phyloP scores from a whole-genome alignment of 257 asterid species.

The Nicotiana sylvestris region DNA sequence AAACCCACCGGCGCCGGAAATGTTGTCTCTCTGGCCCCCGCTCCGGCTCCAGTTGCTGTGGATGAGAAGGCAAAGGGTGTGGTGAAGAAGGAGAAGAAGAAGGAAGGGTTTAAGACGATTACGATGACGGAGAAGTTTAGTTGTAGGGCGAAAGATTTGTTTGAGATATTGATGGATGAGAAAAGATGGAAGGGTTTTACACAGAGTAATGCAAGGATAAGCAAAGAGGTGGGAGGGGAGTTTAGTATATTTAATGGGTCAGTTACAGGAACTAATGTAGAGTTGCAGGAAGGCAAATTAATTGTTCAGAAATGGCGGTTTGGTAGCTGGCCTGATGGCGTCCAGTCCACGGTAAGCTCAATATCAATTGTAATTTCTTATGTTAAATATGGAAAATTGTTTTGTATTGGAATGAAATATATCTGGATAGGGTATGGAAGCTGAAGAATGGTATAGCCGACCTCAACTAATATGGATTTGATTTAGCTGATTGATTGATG shows the following conservation, averaged over 20 bases:
- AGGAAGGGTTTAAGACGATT: constrained; percentile 89
- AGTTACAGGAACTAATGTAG: constrained; percentile 71
- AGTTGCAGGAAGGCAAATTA: constrained; percentile 73
- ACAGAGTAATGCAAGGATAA: constrained; percentile 87
- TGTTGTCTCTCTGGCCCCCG: not conserved
- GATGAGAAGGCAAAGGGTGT: not conserved
- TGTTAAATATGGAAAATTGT: not conserved
- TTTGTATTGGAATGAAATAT: not conserved
- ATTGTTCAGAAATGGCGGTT: constrained; percentile 93
- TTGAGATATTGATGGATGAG: constrained; percentile 91
- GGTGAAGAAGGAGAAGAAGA: constrained; percentile 46
- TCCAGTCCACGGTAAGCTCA: constrained; percentile 56
- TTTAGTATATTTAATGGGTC: constrained; percentile 85
- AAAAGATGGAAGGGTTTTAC: constrained; percentile 97
- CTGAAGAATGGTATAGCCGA: not conserved
- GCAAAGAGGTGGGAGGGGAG: constrained; percentile 82
- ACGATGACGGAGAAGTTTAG: constrained; percentile 81
- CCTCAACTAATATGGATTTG: not conserved
- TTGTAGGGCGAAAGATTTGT: constrained; percentile 75
- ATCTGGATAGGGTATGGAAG: not conserved
- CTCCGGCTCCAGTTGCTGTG: not conserved
- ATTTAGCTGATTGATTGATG: not conserved
- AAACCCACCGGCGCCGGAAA: constrained; percentile 14
- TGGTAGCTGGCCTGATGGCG: constrained; percentile 92
- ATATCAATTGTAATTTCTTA: no score